These are phyloP conservation scores for Pterulicium gracile DNA, from an alignment of 1,284 basidiomycete genomes.

Conservation along the genomic window DNA sequence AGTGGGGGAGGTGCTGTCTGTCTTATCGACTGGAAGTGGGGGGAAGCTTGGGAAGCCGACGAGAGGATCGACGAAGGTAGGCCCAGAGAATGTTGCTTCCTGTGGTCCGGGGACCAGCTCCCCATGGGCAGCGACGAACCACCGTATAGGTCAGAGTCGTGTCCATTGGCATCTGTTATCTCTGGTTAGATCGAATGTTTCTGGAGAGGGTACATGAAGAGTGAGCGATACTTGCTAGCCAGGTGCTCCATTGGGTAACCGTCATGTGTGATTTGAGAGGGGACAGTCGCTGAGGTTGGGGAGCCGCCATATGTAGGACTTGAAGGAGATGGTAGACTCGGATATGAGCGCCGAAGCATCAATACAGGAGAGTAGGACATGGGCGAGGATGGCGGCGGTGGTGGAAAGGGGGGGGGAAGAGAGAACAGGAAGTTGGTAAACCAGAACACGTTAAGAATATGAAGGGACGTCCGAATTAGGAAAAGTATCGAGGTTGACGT, in stretches of 20 bases:
- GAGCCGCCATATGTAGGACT: not conserved
- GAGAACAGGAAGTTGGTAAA: not conserved
- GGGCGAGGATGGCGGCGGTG: no score
- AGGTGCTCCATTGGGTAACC: not conserved
- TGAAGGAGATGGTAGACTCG: not conserved
- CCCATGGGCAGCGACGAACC: no score
- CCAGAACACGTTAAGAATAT: not conserved
- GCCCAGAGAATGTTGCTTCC: not conserved
- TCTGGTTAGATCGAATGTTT: no score
- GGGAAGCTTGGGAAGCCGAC: not conserved
- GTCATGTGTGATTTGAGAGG: not conserved
- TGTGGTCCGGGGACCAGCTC: not conserved
- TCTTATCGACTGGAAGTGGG: not conserved
- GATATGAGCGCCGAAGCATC: not conserved
- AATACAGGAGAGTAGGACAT: not conserved
- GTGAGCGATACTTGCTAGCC: not conserved
- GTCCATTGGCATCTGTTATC: not conserved
- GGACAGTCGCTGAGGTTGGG: not conserved
- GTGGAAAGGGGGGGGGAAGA: not conserved
- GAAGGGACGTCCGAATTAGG: not conserved
- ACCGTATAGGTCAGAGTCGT: not conserved
- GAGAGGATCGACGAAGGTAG: not conserved
- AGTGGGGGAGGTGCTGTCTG: not conserved
- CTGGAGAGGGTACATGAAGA: no score
- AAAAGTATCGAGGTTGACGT: not conserved